phyloP scores from a whole-genome alignment of 2,329 filamentous ascomycete genomes.

The Ceratocystis papillata region DNA sequence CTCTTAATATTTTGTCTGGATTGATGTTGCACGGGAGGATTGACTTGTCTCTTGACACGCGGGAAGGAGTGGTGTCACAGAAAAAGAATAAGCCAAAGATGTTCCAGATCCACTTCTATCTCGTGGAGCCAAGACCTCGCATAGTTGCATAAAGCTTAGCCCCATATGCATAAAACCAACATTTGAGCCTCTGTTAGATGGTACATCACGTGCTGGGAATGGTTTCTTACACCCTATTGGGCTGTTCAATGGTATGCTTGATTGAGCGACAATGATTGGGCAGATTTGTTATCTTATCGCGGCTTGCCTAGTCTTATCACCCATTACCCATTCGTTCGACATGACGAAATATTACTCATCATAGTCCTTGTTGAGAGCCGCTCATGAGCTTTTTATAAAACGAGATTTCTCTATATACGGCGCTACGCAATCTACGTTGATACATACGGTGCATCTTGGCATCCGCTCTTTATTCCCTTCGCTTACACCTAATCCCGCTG shows the following conservation, averaged over 20 bases:
- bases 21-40: not conserved
- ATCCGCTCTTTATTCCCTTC: not conserved
- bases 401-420: too few relatives aligned
- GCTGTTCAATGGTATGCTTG: not conserved
- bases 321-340: not conserved
- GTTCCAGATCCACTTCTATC: not conserved
- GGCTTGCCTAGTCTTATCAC: not conserved
- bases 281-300: not conserved
- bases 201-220: not conserved
- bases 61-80: not conserved
- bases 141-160: not conserved
- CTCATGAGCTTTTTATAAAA: too few relatives aligned
- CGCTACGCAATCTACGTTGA: too few relatives aligned
- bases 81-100: not conserved
- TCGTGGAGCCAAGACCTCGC: not conserved
- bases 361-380: too few relatives aligned
- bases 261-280: not conserved
- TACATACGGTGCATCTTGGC: not conserved
- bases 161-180: not conserved
- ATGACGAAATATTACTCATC: conserved; percentile 2
- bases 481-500: too few relatives aligned
- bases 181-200: not conserved
- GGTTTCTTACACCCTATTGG: not conserved
- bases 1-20: not conserved
- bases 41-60: not conserved